Evolutionary conservation across 2,329 filamentous ascomycete species (phyloP), one percentile per base, ranked within the genome.

Genomic region (Fusarium xyrophilum): DNA sequence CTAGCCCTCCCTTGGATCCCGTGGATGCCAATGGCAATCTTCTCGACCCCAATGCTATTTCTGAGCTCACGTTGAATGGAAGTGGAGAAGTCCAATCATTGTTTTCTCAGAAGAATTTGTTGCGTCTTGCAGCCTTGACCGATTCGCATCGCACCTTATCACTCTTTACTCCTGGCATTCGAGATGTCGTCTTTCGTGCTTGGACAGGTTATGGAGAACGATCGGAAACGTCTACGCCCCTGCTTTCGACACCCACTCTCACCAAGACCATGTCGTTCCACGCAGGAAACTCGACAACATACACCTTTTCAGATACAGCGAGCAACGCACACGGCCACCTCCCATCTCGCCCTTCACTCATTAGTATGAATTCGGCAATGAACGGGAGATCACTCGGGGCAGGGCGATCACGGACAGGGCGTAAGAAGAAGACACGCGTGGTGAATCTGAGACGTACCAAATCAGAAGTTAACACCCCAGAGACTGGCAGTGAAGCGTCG

Each of bases 41-140:
- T 4, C 79, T 97, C 53, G 92, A 94, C 73, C 85, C 91, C 13
- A 88, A 87, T 52, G 88, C 93, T 67, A 89, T 95, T 56, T 91
- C 92, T 0, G 89, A 90, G 6, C 82, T 97, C 55, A 91, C 91
- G 0, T 83, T 97, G 12, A 93, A 97, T 68, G 89, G 91, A 21
- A 88, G 90, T 13, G 89, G 91, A 7, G 94, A 97, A 76, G 88
- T 91, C 23, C 93, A 97, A 77, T 93, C 93, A 0, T 86, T 97
- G 9, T 98, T 99, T 77, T 98, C 95, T 0, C 93, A 97, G 76
- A 97, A 97, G 85, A 98, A 97, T 73, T 83, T 98, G 38, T 81
- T 97, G 27, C 90, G 92, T 52, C 83, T 99, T 15, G 93, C 91
- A 27, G 88, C 93, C 1, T 82, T 99, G 60, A 93, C 89, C 7